A percentile compares a stretch with the other conserved stretches of the same genome.
Conservation (phyloP, 371 early-diverging fungal species). For the Parasitella parasitica region DNA sequence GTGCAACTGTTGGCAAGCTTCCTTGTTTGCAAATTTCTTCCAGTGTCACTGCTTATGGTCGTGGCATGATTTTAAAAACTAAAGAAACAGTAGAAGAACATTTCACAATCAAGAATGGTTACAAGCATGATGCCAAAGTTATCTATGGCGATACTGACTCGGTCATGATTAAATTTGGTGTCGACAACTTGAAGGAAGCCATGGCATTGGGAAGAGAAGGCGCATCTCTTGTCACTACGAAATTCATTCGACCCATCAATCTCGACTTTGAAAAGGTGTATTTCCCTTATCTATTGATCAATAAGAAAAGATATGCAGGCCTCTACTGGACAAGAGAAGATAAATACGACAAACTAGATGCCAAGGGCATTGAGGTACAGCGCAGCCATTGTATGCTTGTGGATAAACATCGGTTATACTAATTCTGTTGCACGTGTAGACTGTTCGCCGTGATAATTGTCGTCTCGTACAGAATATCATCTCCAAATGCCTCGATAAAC, state of each 20-base stretch:
- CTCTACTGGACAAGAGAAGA: conserved; percentile 96
- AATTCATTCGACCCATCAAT: conserved; percentile 95
- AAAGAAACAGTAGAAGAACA: conserved; percentile 87
- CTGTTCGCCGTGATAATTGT: conserved; percentile 99
- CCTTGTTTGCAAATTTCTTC: conserved; percentile 98
- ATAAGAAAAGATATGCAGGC: conserved; percentile 99
- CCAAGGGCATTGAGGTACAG: conserved; percentile 97
- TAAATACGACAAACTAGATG: conserved; percentile 95
- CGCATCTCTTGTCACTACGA: conserved; percentile 81
- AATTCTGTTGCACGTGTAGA: conserved; percentile 47
- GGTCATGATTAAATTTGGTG: conserved; percentile 99
- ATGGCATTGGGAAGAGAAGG: conserved; percentile 92
- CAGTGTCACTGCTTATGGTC: conserved; percentile 98
- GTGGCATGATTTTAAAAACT: conserved; percentile 97
- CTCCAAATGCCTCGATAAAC: conserved; percentile 90
- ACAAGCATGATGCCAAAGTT: conserved; percentile 87
- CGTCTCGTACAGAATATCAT: conserved; percentile 93
- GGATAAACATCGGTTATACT: background rate
- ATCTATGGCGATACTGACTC: conserved; percentile 99
- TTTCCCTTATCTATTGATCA: conserved; percentile 97
- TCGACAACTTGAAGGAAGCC: conserved; percentile 73
- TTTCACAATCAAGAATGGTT: conserved; percentile 86
- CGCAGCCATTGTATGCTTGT: no score
- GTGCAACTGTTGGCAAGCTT: conserved; percentile 95
- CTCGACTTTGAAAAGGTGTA: conserved; percentile 99